Evolutionary conservation across 495 filamentous ascomycete genomes (phyloP), one percentile per base, ranked within the genome.

Genomic region (Penicillium tannophilum): DNA sequence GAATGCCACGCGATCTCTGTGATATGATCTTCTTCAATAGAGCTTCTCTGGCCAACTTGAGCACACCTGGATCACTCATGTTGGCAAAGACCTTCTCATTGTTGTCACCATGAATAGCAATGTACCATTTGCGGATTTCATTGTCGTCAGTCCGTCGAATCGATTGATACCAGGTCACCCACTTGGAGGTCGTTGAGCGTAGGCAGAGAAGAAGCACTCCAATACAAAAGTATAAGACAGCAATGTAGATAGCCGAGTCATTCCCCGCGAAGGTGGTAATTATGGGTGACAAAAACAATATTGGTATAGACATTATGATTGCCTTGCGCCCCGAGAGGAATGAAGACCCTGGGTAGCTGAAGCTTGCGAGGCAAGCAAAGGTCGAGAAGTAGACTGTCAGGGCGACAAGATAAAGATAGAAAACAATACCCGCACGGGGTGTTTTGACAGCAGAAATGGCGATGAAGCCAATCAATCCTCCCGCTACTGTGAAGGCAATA

Each of bases 361-460:
- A 84, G 41, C 76, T 84, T 26, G 84, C 80, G 23, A 86, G 75
- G 4, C 79, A 76, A 44, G 71, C 81, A 53, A 84, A 77, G 0
- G 73, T 56, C 16, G 77, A 79, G 49, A 84, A 76, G 65, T 84
- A 82, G 3, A 77, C 78, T 4, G 81, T 78, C 24, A 84, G 61
- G 3, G 78, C 67, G 16, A 82, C 55, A 1, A 82, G 59, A 48
- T 84, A 84, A 8, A 79, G 74, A 52, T 79, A 77, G 55, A 82
- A 84, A 31, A 79, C 67, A 20, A 84, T 76, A 31, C 76, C 81
- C 12, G 72, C 66, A 4, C 67, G 71, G 52, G 74, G 68, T 6
- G 75, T 64, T 26, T 70, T 72, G 44, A 72, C 65, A 24, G 68
- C 63, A 12, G 75, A 67, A 44, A 85, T 73, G 26, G 72, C 69